Evolutionary conservation across 352 stramenopile species (phyloP), one percentile per base, ranked within the genome.

Genomic region (Plasmopara viticola): DNA sequence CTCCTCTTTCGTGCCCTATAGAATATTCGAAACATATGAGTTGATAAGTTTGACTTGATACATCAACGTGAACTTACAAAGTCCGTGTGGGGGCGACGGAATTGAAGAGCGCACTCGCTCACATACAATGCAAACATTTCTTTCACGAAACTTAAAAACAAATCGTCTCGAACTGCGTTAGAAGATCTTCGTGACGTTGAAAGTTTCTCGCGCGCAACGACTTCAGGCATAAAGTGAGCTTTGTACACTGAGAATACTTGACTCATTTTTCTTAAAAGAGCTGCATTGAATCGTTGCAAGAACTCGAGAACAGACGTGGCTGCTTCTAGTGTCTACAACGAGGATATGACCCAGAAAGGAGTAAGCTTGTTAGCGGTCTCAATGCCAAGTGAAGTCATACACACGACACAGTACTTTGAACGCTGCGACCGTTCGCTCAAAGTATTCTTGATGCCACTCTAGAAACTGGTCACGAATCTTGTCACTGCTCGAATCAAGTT

Each of bases 391-490:
- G 5, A 12, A 12, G 31, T 35, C 31, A 35, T 35, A 14, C 13
- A 25, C 15, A 33, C 12, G 20, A 25, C 20, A 28, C 17, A 39
- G 20, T 20, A 84, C 74, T 56, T 80, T 72, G 62, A 80, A 87
- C 18, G 55, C 48, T 31, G 58, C 58, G n/a, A 89, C 51, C 14
- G 54, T 57, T 38, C 70, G 67, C 9, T 82, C 66, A 66, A 94
- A 90, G 53, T 87, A 84, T 25, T 51, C 34, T 47, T 90, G 75
- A 44, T 94, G 79, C 84, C 84, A 94, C 35, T 90, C 73, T 8
- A 94, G 58, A 60, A 92, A 94, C 37, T 90, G 84, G 48, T 90
- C 77, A 5, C 79, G 83, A 55, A 89, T 86, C 29, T 91, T 74
- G 17, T 87, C 68, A 28, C 64, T 85, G 58, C 79, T 89, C 5